These are phyloP conservation scores for Ceratocystis variospora DNA, from an alignment of 2,329 filamentous ascomycete genomes.

Conservation along the genomic window DNA sequence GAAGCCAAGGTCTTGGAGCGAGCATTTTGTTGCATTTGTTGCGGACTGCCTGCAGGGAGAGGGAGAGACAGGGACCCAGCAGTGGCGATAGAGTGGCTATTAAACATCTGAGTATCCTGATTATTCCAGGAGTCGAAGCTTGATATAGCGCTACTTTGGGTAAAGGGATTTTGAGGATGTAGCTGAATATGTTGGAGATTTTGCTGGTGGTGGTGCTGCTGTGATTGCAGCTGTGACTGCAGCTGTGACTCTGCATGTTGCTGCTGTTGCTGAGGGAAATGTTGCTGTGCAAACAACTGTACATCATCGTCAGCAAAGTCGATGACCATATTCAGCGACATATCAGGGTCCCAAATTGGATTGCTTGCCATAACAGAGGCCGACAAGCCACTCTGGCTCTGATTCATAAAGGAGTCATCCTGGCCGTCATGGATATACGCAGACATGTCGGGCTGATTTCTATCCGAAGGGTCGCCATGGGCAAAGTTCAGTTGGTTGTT, in stretches of 20 bases:
- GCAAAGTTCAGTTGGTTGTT: conserved; percentile 39
- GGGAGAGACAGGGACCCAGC: conserved; percentile 14
- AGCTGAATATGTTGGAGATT: conserved; percentile 6
- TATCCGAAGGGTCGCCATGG: conserved; percentile 37
- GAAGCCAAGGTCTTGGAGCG: conserved; percentile 9
- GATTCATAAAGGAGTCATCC: conserved; percentile 38
- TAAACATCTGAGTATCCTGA: conserved; percentile 15
- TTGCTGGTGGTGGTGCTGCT: conserved; percentile 18
- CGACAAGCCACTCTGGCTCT: conserved; percentile 39
- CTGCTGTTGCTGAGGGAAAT: conserved; percentile 21
- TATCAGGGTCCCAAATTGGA: conserved; percentile 45
- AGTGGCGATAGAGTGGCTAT: conserved; percentile 13
- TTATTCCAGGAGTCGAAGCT: conserved; percentile 11
- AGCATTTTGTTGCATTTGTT: conserved; percentile 20
- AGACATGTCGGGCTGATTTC: conserved; percentile 36
- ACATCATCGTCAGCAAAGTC: conserved; percentile 38
- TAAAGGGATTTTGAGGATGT: conserved; percentile 8
- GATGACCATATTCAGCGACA: conserved; percentile 39
- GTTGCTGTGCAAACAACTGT: conserved; percentile 30
- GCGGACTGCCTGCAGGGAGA: conserved; percentile 14
- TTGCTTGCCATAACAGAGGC: conserved; percentile 37
- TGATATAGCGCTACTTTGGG: neutral
- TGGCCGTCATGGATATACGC: conserved; percentile 34
- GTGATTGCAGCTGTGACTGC: conserved; percentile 23
- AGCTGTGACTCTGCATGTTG: conserved; percentile 22